These are phyloP conservation scores for Zanthoxylum bungeanum DNA, from an alignment of 345 rosid species.

Conservation along the genomic window DNA sequence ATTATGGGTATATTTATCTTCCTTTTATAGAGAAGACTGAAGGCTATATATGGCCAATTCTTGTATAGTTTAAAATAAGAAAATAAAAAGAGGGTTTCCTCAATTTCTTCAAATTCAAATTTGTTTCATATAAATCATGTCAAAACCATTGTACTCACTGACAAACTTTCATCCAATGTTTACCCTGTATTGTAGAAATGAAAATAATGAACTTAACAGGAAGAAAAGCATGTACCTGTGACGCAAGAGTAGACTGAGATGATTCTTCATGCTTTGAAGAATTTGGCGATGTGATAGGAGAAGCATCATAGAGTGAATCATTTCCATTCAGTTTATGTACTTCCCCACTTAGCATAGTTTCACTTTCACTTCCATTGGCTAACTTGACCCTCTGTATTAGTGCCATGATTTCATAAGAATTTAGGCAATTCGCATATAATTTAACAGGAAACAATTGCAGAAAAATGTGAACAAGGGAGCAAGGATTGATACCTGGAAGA, in stretches of 20 bases:
- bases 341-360: constrained; percentile 28
- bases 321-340: constrained; percentile 54
- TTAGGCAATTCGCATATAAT: not conserved
- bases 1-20: too few relatives aligned
- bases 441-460: not conserved
- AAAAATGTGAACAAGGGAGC: not conserved
- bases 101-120: not conserved
- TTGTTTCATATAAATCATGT: not conserved
- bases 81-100: too few relatives aligned
- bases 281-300: constrained; percentile 48
- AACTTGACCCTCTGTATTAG: constrained; percentile 60
- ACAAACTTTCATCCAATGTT: not conserved
- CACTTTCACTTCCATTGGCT: constrained; percentile 57
- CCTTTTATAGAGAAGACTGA: too few relatives aligned
- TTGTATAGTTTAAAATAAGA: too few relatives aligned
- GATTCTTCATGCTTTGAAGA: constrained; percentile 38
- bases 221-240: constrained; percentile 49
- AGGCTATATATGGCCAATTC: too few relatives aligned
- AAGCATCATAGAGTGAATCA: constrained; percentile 31
- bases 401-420: not conserved
- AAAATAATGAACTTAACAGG: not conserved
- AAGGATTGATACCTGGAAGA: constrained; percentile 69
- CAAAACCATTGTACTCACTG: not conserved
- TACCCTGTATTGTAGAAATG: not conserved
- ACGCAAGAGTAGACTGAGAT: constrained; percentile 35